Evolutionary conservation across 2,329 filamentous ascomycete genomes (phyloP).

Genomic region (Diaporthe capsici): DNA sequence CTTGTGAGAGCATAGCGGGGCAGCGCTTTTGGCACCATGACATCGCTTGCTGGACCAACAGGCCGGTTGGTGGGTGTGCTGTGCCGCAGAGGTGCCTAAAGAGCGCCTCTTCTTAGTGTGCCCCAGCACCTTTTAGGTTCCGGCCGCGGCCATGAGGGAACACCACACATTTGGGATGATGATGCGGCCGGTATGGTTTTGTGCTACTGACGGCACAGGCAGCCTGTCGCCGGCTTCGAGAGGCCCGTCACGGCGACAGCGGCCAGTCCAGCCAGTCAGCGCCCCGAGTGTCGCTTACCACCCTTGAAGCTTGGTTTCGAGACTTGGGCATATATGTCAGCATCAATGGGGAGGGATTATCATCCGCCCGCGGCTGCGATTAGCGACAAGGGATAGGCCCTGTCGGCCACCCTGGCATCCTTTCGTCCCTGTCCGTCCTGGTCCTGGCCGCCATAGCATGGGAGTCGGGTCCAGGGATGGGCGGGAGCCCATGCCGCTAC

Average conservation of each 20-base stretch:
- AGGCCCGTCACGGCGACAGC: slow-evolving; percentile 14
- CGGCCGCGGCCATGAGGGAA: neutral
- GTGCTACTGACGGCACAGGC: slow-evolving; percentile 23
- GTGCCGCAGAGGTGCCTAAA: slow-evolving; percentile 37
- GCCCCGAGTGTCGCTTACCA: slow-evolving; percentile 32
- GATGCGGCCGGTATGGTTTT: slow-evolving; percentile 33
- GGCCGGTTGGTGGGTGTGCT: slow-evolving; percentile 34
- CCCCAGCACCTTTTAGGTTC: slow-evolving; percentile 21
- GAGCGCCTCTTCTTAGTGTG: slow-evolving; percentile 10
- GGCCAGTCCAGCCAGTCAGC: slow-evolving; percentile 9
- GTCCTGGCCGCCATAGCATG: slow-evolving; percentile 28
- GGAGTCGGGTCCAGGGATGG: slow-evolving; percentile 39
- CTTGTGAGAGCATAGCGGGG: slow-evolving; percentile 28
- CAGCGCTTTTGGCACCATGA: slow-evolving; percentile 31
- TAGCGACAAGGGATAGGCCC: slow-evolving; percentile 33
- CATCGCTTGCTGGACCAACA: slow-evolving; percentile 37
- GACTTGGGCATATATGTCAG: slow-evolving; percentile 14
- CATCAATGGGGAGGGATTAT: slow-evolving; percentile 20
- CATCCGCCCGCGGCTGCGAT: slow-evolving; percentile 41
- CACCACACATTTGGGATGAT: slow-evolving; percentile 24
- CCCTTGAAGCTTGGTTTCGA: slow-evolving; percentile 15
- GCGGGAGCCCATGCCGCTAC: slow-evolving; percentile 38
- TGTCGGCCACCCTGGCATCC: slow-evolving; percentile 10
- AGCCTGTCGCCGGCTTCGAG: slow-evolving; percentile 14
- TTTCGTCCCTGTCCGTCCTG: slow-evolving; percentile 33